Evolutionary conservation across 2,329 filamentous ascomycete species (phyloP).

Genomic region (Aschersonia sp.): DNA sequence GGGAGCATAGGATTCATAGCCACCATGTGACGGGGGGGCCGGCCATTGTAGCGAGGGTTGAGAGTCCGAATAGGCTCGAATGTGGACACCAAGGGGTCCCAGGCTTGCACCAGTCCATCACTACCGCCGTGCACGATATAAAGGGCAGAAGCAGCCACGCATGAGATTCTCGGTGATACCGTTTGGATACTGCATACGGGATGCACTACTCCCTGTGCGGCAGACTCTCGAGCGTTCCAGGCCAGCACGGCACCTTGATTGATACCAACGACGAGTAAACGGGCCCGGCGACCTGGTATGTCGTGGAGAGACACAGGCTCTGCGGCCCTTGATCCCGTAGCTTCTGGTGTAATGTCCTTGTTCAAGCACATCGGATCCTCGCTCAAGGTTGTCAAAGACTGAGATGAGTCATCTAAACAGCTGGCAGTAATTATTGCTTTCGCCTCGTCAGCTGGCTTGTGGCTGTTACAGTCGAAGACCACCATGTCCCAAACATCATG

Average conservation of each 20-base stretch:
- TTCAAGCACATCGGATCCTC: constrained; percentile 55
- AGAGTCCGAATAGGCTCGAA: constrained; percentile 69
- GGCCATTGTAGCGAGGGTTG: constrained; percentile 70
- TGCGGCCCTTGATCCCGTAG: constrained; percentile 13
- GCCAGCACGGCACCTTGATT: constrained; percentile 61
- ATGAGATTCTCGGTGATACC: constrained; percentile 77
- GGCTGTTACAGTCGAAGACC: neutral
- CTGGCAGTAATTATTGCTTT: constrained; percentile 53
- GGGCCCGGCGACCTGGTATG: constrained; percentile 72
- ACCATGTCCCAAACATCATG: too few species aligned
- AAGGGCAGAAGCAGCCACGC: constrained; percentile 67
- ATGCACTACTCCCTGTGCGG: constrained; percentile 30
- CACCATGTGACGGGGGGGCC: constrained; percentile 60
- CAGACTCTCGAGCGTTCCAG: constrained; percentile 67
- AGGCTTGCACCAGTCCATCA: constrained; percentile 88
- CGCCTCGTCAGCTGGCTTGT: constrained; percentile 34
- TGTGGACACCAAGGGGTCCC: constrained; percentile 85
- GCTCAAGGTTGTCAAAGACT: constrained; percentile 52
- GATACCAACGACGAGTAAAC: constrained; percentile 72
- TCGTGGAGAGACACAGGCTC: constrained; percentile 25
- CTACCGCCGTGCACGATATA: constrained; percentile 89
- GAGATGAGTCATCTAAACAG: constrained; percentile 60
- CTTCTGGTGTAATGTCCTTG: constrained; percentile 14
- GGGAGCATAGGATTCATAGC: constrained; percentile 41
- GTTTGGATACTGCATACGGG: constrained; percentile 78